phyloP scores from a whole-genome alignment of 305 asterid species.

The Ruellia speciosa region DNA sequence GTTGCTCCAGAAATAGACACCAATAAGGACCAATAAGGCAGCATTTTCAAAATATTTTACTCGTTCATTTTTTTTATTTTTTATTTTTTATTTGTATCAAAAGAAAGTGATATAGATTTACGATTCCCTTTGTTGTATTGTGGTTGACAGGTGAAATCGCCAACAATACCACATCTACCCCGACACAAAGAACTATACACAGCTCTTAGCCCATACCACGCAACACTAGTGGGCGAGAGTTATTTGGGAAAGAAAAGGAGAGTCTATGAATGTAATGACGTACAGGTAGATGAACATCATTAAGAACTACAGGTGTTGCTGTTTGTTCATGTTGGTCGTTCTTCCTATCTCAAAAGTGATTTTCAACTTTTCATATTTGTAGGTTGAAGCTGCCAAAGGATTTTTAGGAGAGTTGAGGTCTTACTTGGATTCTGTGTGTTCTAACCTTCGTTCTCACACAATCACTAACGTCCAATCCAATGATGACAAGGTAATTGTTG shows the following conservation, averaged over 20 bases:
- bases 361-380: conserved; percentile 20
- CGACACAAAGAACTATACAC: conserved; percentile 65
- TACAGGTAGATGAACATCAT: conserved; percentile 45
- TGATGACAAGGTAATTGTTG: conserved; percentile 72
- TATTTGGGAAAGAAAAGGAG: conserved; percentile 86
- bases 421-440: conserved; percentile 80
- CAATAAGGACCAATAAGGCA: too few species aligned
- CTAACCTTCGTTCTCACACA: conserved; percentile 86
- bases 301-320: neutral
- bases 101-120: too few species aligned
- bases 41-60: too few species aligned
- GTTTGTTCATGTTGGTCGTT: neutral
- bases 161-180: conserved; percentile 75
- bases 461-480: conserved; percentile 97
- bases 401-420: conserved; percentile 59
- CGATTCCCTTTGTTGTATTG: too few species aligned
- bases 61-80: too few species aligned
- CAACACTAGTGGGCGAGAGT: conserved; percentile 89
- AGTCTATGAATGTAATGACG: conserved; percentile 71
- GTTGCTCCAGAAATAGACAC: neutral
- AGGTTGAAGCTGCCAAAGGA: conserved; percentile 93
- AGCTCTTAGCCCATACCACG: conserved; percentile 64
- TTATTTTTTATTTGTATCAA: too few species aligned
- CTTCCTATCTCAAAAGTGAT: neutral
- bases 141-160: conserved; percentile 63